Evolutionary conservation across 2,329 filamentous ascomycete genomes (phyloP).

Genomic region (Pseudopyricularia cyperi): DNA sequence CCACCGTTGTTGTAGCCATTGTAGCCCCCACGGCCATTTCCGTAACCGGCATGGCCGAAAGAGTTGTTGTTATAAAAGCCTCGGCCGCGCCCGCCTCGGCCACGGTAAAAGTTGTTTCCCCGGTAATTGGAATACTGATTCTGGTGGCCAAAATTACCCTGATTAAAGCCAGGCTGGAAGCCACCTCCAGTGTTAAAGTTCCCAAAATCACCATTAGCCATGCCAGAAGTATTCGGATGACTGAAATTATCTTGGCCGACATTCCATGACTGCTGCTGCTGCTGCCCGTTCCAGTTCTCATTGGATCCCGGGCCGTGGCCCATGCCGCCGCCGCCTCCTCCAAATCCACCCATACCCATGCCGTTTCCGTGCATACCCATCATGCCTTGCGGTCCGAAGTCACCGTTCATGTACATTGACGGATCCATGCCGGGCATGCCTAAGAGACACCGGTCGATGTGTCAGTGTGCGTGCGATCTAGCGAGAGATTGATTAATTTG

Average conservation of each 20-base stretch:
- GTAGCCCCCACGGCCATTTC: constrained; percentile 42
- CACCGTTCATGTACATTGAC: constrained; percentile 69
- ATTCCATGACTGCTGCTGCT: constrained; percentile 70
- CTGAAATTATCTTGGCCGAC: constrained; percentile 74
- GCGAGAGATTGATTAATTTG: too few relatives aligned
- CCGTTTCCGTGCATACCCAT: constrained; percentile 55
- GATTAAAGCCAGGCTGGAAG: constrained; percentile 66
- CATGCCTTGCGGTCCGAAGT: constrained; percentile 55
- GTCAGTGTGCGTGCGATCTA: neutral
- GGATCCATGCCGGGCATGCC: constrained; percentile 78
- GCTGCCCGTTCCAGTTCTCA: constrained; percentile 63
- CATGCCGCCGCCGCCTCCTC: constrained; percentile 34
- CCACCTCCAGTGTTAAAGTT: constrained; percentile 53
- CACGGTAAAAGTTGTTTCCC: constrained; percentile 38
- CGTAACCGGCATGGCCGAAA: constrained; percentile 15
- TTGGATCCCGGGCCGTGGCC: constrained; percentile 49
- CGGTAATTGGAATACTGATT: constrained; percentile 70
- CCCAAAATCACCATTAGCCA: constrained; percentile 70
- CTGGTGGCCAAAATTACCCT: constrained; percentile 72
- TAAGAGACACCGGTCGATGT: constrained; percentile 14
- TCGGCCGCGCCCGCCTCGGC: constrained; percentile 48
- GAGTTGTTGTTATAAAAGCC: constrained; percentile 30
- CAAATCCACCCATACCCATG: constrained; percentile 63
- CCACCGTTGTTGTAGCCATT: constrained; percentile 21
- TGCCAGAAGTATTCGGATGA: constrained; percentile 71